Evolutionary conservation across 1,284 basidiomycete genomes (phyloP), one percentile per base, ranked within the genome.

Genomic region (Golubevia pallescens): DNA sequence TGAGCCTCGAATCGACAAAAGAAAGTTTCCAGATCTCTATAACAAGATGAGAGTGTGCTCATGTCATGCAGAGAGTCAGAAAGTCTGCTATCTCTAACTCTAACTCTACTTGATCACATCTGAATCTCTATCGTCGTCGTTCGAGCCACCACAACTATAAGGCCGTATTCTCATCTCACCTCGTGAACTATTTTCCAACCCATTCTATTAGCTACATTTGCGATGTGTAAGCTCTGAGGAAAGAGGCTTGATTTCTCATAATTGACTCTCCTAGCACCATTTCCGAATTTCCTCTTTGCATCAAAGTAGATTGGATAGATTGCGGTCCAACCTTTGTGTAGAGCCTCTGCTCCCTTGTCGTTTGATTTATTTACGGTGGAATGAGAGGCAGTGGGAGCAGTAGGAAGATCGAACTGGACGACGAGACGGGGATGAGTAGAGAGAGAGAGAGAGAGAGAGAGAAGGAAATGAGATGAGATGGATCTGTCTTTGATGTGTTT

Each of bases 271-370:
- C 82, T 70, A 42, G 72, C 74, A 8, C 82, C 81, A 42, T 81
- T 76, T 42, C 74, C 63, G 60, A 75, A 82, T 60, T 71, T 69
- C 19, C 80, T 74, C 70, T 84, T 84, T 58, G 82, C 82, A 42
- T 85, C 82, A 57, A 85, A 73, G 64, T 85, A 85, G 66, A 84
- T 81, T 1, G 82, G 82, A 54, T 85, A 85, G 62, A 85, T 24
- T 67, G 72, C 67, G 48, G 76, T 72, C 82, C 82, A 85, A 57
- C 71, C 65, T 61, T 82, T 81, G 66, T 78, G 71, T 28, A 81
- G 77, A 10, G 69, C 77, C 21, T 74, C n/a, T 3, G 16, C 51
- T 53, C 32, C 56, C 28, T 63, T 34, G 28, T 32, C 58, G 19
- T 54, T 14, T 32, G 48, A 7, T 51, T 52, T 53, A 7, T 59